Evolutionary conservation across 192 early-diverging fungal species (phyloP).

Genomic region (Entrophospora sp.): DNA sequence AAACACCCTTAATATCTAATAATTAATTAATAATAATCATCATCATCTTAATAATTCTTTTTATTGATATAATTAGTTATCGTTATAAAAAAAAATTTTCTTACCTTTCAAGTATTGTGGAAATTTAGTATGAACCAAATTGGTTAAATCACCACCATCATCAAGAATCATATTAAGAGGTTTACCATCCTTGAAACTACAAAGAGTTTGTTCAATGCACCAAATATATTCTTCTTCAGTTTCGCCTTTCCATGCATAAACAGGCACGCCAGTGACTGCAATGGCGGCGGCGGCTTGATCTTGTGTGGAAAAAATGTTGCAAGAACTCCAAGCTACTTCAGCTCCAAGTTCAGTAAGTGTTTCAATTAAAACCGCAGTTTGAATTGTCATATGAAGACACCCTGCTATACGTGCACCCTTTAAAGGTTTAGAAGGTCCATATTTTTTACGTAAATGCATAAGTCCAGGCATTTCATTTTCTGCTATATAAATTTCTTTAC

Average conservation of each 20-base stretch:
- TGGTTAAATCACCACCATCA: conserved; percentile 97
- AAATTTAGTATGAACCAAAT: conserved; percentile 93
- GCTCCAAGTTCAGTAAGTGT: conserved; percentile 92
- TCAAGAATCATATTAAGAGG: conserved; percentile 98
- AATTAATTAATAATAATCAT: background rate
- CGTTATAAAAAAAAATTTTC: background rate
- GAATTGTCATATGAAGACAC: conserved; percentile 99
- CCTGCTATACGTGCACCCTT: conserved; percentile 94
- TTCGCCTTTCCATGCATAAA: conserved; percentile 99
- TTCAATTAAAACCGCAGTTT: conserved; percentile 98
- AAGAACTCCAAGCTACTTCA: conserved; percentile 70
- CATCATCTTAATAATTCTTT: background rate
- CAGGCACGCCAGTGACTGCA: conserved; percentile 90
- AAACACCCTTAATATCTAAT: conserved; percentile 77
- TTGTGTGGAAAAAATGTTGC: conserved; percentile 91
- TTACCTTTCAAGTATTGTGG: conserved; percentile 65
- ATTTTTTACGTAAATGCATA: conserved; percentile 89
- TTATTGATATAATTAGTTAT: background rate
- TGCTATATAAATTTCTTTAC: conserved; percentile 92
- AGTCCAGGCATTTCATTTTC: conserved; percentile 99
- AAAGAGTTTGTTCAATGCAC: conserved; percentile 96
- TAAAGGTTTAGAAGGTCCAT: conserved; percentile 81
- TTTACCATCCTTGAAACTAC: conserved; percentile 86
- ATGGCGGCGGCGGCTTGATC: conserved; percentile 99
- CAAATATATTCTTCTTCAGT: conserved; percentile 99